Evolutionary conservation across 2,329 filamentous ascomycete genomes (phyloP).

Genomic region (Penicillium hesseltinei): DNA sequence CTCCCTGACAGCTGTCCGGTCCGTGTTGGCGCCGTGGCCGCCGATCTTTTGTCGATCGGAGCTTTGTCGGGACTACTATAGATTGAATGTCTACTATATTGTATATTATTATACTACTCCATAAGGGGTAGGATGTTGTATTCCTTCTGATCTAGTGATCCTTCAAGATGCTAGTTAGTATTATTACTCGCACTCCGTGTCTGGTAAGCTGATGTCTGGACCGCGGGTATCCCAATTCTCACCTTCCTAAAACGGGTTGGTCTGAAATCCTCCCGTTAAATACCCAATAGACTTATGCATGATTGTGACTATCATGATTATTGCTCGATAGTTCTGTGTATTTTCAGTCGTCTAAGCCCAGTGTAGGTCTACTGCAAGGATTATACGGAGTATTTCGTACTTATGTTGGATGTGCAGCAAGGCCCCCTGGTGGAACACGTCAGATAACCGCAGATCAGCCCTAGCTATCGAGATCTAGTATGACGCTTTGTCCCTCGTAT

Average conservation of each 20-base stretch:
- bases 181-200: not conserved
- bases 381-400: not conserved
- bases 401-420: not conserved
- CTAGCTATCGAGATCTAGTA: not conserved
- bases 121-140: not conserved
- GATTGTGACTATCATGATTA: not conserved
- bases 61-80: not conserved
- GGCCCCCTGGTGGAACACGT: not conserved
- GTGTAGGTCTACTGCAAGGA: not conserved
- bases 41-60: constrained; percentile 20
- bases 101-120: not conserved
- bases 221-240: not conserved
- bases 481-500: not conserved
- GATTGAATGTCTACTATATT: not conserved
- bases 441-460: constrained; percentile 1
- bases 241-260: constrained; percentile 3
- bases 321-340: not conserved
- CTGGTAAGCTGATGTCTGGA: not conserved
- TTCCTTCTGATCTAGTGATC: not conserved
- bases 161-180: not conserved
- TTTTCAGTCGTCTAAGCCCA: no score
- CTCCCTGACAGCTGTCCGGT: constrained; percentile 10
- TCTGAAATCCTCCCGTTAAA: not conserved
- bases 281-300: not conserved
- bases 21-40: constrained; percentile 5